A percentile compares a stretch with the other conserved stretches of the same genome.
These are phyloP conservation scores for Solanum arcanum DNA, from an alignment of 257 asterid species.

Conservation along the genomic window DNA sequence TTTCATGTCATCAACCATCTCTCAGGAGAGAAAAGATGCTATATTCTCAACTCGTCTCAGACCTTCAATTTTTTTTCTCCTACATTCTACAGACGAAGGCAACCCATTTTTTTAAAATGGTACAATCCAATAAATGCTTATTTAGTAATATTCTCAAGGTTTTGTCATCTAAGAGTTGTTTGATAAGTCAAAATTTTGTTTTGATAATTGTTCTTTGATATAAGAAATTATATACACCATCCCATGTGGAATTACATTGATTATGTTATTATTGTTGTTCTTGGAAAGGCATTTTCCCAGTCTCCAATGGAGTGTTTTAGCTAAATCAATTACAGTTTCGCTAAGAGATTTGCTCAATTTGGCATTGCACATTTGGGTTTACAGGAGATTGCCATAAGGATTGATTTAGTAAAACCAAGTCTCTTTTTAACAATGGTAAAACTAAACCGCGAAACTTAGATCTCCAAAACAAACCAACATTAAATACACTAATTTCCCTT, in stretches of 20 bases:
- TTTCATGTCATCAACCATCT: not conserved
- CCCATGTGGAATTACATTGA: not conserved
- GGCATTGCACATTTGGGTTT: not conserved
- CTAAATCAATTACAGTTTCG: not conserved
- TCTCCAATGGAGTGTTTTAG: not conserved
- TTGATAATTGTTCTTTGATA: not conserved
- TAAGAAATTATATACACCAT: not conserved
- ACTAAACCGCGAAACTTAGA: not conserved
- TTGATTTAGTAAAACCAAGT: not conserved
- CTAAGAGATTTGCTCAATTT: not conserved
- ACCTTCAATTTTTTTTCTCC: not conserved
- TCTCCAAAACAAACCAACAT: not conserved
- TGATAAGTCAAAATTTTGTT: not conserved
- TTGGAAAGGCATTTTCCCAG: not conserved
- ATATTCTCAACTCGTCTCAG: not conserved
- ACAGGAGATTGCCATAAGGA: not conserved
- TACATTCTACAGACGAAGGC: not conserved
- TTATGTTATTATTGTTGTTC: not conserved
- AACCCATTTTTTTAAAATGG: not conserved
- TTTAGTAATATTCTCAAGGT: not conserved
- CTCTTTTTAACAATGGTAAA: not conserved
- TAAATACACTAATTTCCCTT: not conserved
- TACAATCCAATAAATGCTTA: not conserved
- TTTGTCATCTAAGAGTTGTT: not conserved
- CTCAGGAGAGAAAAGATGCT: not conserved